Evolutionary conservation across 176 grass and related monocot species (phyloP).

Genomic region (Ampelocalamus luodianensis): DNA sequence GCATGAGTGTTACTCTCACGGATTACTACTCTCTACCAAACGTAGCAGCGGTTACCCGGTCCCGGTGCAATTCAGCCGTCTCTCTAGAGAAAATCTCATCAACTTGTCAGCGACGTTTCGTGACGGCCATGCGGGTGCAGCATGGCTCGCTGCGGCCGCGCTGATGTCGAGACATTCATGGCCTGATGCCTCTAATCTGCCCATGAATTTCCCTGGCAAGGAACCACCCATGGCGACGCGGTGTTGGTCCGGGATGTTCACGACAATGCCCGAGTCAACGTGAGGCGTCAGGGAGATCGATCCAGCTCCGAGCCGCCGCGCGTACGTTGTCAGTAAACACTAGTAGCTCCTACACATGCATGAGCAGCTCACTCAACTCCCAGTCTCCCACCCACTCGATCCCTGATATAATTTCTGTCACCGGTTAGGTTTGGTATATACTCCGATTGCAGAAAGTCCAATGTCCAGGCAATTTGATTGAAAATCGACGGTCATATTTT

Average conservation of each 20-base stretch:
- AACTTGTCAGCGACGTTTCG: neutral
- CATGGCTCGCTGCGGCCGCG: neutral
- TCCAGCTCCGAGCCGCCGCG: no score
- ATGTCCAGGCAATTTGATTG: no score
- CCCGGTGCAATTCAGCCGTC: neutral
- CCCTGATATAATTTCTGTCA: no score
- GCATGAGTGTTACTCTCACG: neutral
- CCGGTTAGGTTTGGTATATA: no score
- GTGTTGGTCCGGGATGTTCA: slow-evolving; percentile 28
- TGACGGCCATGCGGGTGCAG: neutral
- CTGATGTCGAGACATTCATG: neutral
- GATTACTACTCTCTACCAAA: no score
- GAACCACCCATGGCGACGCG: neutral
- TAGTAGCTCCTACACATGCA: neutral
- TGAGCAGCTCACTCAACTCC: no score
- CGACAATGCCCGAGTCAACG: neutral
- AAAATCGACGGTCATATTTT: no score
- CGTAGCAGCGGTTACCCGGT: neutral
- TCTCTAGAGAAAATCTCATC: neutral
- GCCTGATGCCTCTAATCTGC: neutral
- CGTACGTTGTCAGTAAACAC: no score
- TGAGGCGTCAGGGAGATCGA: neutral
- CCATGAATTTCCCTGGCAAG: neutral
- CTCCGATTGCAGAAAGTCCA: no score
- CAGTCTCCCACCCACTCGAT: no score